Evolutionary conservation across 2,329 filamentous ascomycete species (phyloP), one percentile per base, ranked within the genome.

Genomic region (Aspergillus uvarum): DNA sequence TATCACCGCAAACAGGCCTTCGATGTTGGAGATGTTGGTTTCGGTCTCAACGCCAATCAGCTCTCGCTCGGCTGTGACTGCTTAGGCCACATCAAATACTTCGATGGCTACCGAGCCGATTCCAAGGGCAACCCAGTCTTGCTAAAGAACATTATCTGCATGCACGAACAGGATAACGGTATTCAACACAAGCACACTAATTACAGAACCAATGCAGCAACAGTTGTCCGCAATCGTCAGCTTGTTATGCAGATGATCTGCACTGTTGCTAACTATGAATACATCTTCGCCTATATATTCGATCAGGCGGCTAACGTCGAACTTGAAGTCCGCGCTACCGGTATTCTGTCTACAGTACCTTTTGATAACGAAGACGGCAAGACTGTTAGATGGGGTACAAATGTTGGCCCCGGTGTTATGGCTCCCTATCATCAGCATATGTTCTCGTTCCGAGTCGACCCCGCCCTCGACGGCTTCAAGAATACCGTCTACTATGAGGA

Each of bases 381-480:
- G 54, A 82, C 83, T 12, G 86, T 89, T 3, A 83, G 85, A 2
- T 89, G 85, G 78, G 88, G 87, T 35, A 90, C 87, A 0, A 83
- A 89, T 47, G 87, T 90, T 5, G 86, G 88, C 60, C 87, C 87
- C 0, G 87, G 88, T 48, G 87, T 89, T 16, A 83, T 91, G 35
- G 89, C 87, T 2, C 79, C 81, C 0, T 86, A 89, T 74, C 89
- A 92, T 69, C 89, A 93, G 70, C 90, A 92, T 74, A 89, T 92
- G 72, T 91, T 93, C 77, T 87, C 83, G 3, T 79, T 88, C 5
- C 83, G 86, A 8, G 78, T 88, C 12, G 86, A 88, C 68, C 85
- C 86, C n/a, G 83, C 83, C 64, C 77, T 87, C 52, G 85, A 85
- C 60, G 85, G 86, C 0, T 80, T 81, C 61, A 74, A 77, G 24